These are phyloP conservation scores for Escovopsis sp. DNA, from an alignment of 2,329 filamentous ascomycete genomes.

Conservation along the genomic window DNA sequence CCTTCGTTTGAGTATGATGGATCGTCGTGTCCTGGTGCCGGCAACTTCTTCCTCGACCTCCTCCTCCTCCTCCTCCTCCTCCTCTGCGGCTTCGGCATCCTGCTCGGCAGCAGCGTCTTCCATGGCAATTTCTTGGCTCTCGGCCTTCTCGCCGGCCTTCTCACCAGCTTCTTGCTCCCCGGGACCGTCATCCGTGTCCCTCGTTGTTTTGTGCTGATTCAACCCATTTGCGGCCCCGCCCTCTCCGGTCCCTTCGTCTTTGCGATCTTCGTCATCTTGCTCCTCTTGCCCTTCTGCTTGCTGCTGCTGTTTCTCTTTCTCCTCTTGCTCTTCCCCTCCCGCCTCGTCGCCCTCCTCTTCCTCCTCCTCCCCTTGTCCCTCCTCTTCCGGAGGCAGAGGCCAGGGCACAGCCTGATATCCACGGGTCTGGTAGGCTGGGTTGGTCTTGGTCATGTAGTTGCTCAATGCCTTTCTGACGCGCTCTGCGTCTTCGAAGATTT, in stretches of 20 bases:
- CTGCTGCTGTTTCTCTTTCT: constrained; percentile 15
- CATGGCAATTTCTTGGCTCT: constrained; percentile 14
- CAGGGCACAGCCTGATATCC: constrained; percentile 59
- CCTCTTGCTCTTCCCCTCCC: constrained; percentile 16
- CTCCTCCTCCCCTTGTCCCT: constrained; percentile 15
- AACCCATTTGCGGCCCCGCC: constrained; percentile 21
- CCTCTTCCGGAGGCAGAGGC: constrained; percentile 40
- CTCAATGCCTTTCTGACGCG: constrained; percentile 72
- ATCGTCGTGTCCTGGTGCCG: constrained; percentile 17
- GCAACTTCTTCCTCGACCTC: constrained; percentile 16
- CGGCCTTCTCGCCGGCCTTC: constrained; percentile 19
- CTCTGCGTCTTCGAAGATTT: constrained; percentile 71
- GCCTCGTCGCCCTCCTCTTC: constrained; percentile 15
- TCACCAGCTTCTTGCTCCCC: constrained; percentile 3
- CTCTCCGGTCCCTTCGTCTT: constrained; percentile 11
- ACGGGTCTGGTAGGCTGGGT: constrained; percentile 61
- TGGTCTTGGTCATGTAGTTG: constrained; percentile 75
- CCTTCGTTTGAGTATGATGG: constrained; percentile 24
- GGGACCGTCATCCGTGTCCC: constrained; percentile 14
- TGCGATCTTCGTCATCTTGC: constrained; percentile 8
- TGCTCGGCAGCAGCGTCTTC: constrained; percentile 11
- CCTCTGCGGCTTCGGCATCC: constrained; percentile 10
- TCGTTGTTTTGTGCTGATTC: constrained; percentile 31
- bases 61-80: constrained; percentile 14
- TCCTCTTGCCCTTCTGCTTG: constrained; percentile 12